Percentiles rank a stretch among this genome's conserved stretches.
These are phyloP conservation scores for Verbena officinalis DNA, from an alignment of 257 asterid species.

Conservation along the genomic window DNA sequence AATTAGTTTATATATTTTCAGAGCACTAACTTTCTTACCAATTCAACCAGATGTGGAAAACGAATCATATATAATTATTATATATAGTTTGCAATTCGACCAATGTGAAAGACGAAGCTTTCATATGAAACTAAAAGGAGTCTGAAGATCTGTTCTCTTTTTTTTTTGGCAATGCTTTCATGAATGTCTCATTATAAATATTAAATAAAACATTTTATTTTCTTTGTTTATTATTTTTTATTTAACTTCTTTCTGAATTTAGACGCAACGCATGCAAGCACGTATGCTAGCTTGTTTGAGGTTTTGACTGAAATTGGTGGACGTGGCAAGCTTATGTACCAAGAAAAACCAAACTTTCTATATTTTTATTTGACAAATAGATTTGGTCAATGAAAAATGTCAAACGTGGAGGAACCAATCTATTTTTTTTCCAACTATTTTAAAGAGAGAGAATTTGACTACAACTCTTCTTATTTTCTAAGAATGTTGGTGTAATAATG, in stretches of 20 bases:
- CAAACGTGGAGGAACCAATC: background rate
- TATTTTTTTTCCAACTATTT: too few species aligned
- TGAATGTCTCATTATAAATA: background rate
- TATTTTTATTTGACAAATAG: too few species aligned
- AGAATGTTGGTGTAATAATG: too few species aligned
- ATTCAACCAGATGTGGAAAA: background rate
- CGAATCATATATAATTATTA: background rate
- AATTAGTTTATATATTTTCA: too few species aligned
- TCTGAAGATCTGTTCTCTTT: background rate
- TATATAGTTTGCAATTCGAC: background rate
- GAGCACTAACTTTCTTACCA: background rate
- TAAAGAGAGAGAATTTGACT: too few species aligned
- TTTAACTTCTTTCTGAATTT: background rate
- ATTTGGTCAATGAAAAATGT: background rate
- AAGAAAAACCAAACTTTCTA: too few species aligned
- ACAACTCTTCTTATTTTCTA: too few species aligned
- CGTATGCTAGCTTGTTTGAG: too few species aligned
- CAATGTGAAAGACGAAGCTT: background rate
- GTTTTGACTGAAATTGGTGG: too few species aligned
- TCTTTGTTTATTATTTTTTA: background rate
- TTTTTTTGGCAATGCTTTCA: background rate
- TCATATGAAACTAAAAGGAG: background rate
- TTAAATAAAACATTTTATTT: background rate
- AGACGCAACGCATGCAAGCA: background rate
- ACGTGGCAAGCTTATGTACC: background rate